These are phyloP conservation scores for Nigrospora oryzae DNA, from an alignment of 2,329 filamentous ascomycete species.

Conservation along the genomic window DNA sequence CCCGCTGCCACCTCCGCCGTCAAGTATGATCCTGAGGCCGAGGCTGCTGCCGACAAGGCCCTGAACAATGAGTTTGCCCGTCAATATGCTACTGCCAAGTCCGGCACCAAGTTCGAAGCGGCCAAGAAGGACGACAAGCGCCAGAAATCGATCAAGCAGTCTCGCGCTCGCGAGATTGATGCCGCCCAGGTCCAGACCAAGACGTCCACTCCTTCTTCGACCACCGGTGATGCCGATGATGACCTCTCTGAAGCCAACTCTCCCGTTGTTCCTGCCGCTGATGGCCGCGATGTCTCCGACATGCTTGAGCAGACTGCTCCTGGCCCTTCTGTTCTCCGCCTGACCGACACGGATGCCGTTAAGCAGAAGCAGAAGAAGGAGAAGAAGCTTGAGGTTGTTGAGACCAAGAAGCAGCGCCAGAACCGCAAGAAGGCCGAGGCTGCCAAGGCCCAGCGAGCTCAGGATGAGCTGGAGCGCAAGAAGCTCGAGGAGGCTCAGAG, in stretches of 20 bases:
- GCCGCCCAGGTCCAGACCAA: slow-evolving; percentile 28
- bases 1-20: slow-evolving; percentile 20
- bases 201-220: slow-evolving; percentile 58
- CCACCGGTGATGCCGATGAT: slow-evolving; percentile 71
- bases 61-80: slow-evolving; percentile 58
- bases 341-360: slow-evolving; percentile 59
- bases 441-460: slow-evolving; percentile 65
- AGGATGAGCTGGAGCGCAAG: slow-evolving; percentile 72
- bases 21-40: slow-evolving; percentile 30
- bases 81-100: slow-evolving; percentile 62
- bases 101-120: slow-evolving; percentile 53
- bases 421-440: slow-evolving; percentile 83
- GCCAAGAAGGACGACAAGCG: slow-evolving; percentile 51
- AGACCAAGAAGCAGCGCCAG: slow-evolving; percentile 94
- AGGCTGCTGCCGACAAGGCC: slow-evolving; percentile 58
- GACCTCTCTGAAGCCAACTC: slow-evolving; percentile 66
- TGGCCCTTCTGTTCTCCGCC: slow-evolving; percentile 67
- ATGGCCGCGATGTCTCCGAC: slow-evolving; percentile 68
- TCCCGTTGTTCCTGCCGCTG: slow-evolving; percentile 48
- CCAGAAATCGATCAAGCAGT: slow-evolving; percentile 63
- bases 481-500: slow-evolving; percentile 73
- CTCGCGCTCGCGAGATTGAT: slow-evolving; percentile 45
- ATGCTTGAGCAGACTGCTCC: slow-evolving; percentile 73
- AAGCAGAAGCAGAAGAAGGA: slow-evolving; percentile 55
- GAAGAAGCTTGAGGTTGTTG: slow-evolving; percentile 56